A percentile compares a stretch with the other conserved stretches of the same genome.
These are phyloP conservation scores for Colletotrichum sp. DNA, from an alignment of 2,329 filamentous ascomycete genomes.

Conservation along the genomic window DNA sequence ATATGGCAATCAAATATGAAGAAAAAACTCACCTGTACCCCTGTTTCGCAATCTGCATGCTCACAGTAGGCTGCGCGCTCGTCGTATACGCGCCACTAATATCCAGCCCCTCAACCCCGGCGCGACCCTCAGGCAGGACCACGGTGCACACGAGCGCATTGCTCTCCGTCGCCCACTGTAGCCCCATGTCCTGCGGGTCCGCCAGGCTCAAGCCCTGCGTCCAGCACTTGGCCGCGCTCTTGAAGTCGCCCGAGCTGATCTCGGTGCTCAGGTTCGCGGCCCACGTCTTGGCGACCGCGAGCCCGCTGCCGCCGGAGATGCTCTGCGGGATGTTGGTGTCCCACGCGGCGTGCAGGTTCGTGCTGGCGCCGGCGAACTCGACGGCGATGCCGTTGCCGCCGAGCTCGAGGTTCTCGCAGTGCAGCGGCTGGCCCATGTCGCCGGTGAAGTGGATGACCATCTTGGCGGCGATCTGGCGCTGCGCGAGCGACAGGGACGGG, in stretches of 20 bases:
- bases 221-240: slow-evolving; percentile 37
- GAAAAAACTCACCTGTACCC: slow-evolving; percentile 31
- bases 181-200: slow-evolving; percentile 33
- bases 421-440: slow-evolving; percentile 23
- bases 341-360: slow-evolving; percentile 67
- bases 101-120: slow-evolving; percentile 41
- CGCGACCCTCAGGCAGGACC: slow-evolving; percentile 40
- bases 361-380: slow-evolving; percentile 50
- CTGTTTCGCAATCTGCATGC: slow-evolving; percentile 49
- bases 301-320: slow-evolving; percentile 38
- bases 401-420: slow-evolving; percentile 19
- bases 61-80: slow-evolving; percentile 39
- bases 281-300: slow-evolving; percentile 42
- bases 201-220: slow-evolving; percentile 35
- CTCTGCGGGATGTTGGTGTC: slow-evolving; percentile 61
- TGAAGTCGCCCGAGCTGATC: slow-evolving; percentile 41
- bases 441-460: slow-evolving; percentile 22
- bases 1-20: no score
- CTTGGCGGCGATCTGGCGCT: slow-evolving; percentile 22
- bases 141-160: slow-evolving; percentile 48
- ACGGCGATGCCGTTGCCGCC: slow-evolving; percentile 47
- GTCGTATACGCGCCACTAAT: slow-evolving; percentile 44
- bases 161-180: slow-evolving; percentile 44
- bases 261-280: slow-evolving; percentile 34
- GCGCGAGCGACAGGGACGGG: slow-evolving; percentile 40